A percentile compares a stretch with the other conserved stretches of the same genome.
These are phyloP conservation scores for Mrakia frigida DNA, from an alignment of 768 basidiomycete genomes.

Conservation along the genomic window DNA sequence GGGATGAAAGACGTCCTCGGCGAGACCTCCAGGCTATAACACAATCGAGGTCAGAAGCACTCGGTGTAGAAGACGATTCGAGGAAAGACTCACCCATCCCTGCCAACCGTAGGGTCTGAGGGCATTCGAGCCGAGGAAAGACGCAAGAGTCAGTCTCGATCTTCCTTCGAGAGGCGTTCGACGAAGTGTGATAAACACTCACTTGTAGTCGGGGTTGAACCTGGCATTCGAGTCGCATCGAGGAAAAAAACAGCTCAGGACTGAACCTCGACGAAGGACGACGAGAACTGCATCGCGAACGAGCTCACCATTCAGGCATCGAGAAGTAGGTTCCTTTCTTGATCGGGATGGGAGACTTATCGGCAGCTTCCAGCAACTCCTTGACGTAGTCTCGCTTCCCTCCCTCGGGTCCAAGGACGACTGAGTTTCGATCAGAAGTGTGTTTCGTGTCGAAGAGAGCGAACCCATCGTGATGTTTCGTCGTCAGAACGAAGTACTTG, in stretches of 20 bases:
- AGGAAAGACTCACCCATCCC: conserved; percentile 43
- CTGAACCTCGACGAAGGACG: not conserved
- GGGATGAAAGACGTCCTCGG: conserved; percentile 53
- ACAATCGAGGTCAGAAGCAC: too few relatives aligned
- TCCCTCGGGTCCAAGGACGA: conserved; percentile 50
- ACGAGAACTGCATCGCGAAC: not conserved
- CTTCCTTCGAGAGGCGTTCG: too few relatives aligned
- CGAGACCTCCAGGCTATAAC: conserved; percentile 51
- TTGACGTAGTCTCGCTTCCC: conserved; percentile 50
- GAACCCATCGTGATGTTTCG: conserved; percentile 60
- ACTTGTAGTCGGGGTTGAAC: conserved; percentile 52
- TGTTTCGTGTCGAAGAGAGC: conserved; percentile 56
- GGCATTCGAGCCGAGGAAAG: too few relatives aligned
- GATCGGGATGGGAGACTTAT: not conserved
- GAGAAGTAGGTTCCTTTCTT: conserved; percentile 55
- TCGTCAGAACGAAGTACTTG: conserved; percentile 59
- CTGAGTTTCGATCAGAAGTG: conserved; percentile 53
- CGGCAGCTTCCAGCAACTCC: conserved; percentile 44
- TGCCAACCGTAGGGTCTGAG: conserved; percentile 37
- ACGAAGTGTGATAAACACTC: too few relatives aligned
- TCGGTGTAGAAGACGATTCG: too few relatives aligned
- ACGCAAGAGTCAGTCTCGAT: too few relatives aligned
- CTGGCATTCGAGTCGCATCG: not conserved
- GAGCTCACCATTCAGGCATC: conserved; percentile 53
- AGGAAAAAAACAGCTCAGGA: not conserved